These are phyloP conservation scores for Fusarium goolgardi DNA, from an alignment of 2,329 filamentous ascomycete genomes.

Conservation along the genomic window DNA sequence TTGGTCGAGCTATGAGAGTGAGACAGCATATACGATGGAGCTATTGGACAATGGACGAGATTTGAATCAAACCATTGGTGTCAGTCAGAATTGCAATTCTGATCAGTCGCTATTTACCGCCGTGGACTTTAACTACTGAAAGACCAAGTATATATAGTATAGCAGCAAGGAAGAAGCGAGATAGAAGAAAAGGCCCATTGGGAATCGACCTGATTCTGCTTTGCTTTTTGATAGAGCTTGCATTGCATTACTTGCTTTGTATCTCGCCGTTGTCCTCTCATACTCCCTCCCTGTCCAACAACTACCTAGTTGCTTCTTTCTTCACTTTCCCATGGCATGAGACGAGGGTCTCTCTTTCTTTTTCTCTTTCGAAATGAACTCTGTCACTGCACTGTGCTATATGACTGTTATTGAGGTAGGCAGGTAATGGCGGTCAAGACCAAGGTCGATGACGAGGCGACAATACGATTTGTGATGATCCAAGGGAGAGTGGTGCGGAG, in stretches of 20 bases:
- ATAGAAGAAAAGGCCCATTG: background rate
- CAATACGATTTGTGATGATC: background rate
- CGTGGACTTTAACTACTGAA: background rate
- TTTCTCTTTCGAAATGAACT: slow-evolving; percentile 5
- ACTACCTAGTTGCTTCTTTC: slow-evolving; percentile 1
- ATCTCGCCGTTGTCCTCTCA: slow-evolving; percentile 17
- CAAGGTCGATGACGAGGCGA: slow-evolving; percentile 5
- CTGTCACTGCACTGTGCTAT: background rate
- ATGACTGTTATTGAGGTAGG: background rate
- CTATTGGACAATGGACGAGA: slow-evolving; percentile 12
- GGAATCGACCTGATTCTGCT: background rate
- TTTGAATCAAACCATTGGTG: background rate
- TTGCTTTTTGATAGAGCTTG: slow-evolving; percentile 1
- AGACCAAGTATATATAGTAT: background rate
- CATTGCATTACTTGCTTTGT: slow-evolving; percentile 19
- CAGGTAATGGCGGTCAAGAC: slow-evolving; percentile 34
- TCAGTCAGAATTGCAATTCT: background rate
- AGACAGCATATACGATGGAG: background rate
- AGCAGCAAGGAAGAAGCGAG: background rate
- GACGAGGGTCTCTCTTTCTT: slow-evolving; percentile 1
- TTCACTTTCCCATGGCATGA: background rate
- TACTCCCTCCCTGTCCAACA: background rate
- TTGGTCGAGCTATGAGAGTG: slow-evolving; percentile 4
- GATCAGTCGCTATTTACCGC: background rate
- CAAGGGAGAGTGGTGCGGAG: slow-evolving; percentile 4